A percentile compares a stretch with the other conserved stretches of the same genome.
Evolutionary conservation across 2,329 filamentous ascomycete genomes (phyloP).

Genomic region (Myriosclerotinia duriaeana): DNA sequence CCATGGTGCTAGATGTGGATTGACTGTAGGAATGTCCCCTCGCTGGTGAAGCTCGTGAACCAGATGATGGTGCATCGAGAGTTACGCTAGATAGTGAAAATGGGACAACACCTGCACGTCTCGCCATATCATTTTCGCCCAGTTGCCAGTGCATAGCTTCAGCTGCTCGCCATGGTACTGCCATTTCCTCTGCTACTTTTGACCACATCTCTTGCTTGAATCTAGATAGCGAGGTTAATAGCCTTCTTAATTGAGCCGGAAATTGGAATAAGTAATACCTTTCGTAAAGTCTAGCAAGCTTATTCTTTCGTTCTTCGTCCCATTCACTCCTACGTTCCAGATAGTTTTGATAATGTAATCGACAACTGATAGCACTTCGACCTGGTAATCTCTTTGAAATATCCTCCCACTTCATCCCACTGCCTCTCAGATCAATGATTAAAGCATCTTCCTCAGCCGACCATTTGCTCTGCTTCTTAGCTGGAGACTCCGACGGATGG

Average conservation of each 20-base stretch:
- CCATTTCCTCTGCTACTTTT: constrained; percentile 92
- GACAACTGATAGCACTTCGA: constrained; percentile 89
- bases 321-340: constrained; percentile 89
- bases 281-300: constrained; percentile 90
- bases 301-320: constrained; percentile 98
- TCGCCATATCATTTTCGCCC: constrained; percentile 90
- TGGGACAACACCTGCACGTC: constrained; percentile 82
- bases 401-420: constrained; percentile 98
- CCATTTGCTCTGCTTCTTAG: constrained; percentile 97
- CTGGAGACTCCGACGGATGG: constrained; percentile 64
- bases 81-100: constrained; percentile 68
- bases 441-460: constrained; percentile 88
- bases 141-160: constrained; percentile 99
- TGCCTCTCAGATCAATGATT: constrained; percentile 86
- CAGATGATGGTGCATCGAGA: constrained; percentile 45
- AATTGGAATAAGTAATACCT: constrained; percentile 57
- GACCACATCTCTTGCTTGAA: constrained; percentile 99
- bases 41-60: constrained; percentile 47
- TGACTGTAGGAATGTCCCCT: constrained; percentile 38
- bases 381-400: constrained; percentile 90
- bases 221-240: constrained; percentile 49
- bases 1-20: constrained; percentile 34
- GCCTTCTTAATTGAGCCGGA: neutral
- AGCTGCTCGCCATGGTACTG: constrained; percentile 88
- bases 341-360: constrained; percentile 96